phyloP scores from a whole-genome alignment of 2,329 filamentous ascomycete genomes.

The Cladosporium sp. region DNA sequence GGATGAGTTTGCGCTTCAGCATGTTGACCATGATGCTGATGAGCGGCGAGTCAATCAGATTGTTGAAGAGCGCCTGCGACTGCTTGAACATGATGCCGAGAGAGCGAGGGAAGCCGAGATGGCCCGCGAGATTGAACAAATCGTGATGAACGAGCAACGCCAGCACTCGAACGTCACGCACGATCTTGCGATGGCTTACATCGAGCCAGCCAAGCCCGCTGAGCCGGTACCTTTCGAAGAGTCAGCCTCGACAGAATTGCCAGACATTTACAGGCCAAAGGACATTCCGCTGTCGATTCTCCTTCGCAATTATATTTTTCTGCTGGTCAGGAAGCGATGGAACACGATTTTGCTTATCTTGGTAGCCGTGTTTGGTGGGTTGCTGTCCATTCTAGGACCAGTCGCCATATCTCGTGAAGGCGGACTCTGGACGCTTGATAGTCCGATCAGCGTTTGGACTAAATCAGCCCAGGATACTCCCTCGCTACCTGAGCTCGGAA shows the following conservation, averaged over 20 bases:
- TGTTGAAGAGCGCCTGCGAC: slow-evolving; percentile 21
- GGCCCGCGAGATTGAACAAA: slow-evolving; percentile 9
- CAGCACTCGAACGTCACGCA: neutral
- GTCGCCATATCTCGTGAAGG: too few species aligned
- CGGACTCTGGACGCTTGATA: too few species aligned
- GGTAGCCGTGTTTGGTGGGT: slow-evolving; percentile 16
- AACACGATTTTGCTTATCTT: slow-evolving; percentile 50
- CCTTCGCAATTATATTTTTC: slow-evolving; percentile 49
- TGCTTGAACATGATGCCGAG: slow-evolving; percentile 12
- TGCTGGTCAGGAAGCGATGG: slow-evolving; percentile 48
- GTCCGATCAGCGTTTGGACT: too few species aligned
- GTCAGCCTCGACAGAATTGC: slow-evolving; percentile 18
- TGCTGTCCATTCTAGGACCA: neutral
- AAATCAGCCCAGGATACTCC: too few species aligned
- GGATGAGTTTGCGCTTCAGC: slow-evolving; percentile 37
- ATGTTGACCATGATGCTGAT: slow-evolving; percentile 31
- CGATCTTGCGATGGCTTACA: neutral
- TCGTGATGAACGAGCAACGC: slow-evolving; percentile 4
- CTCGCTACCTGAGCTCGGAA: too few species aligned
- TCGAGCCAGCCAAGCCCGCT: neutral
- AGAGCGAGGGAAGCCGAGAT: slow-evolving; percentile 5
- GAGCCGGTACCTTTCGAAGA: neutral
- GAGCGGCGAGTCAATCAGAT: slow-evolving; percentile 17
- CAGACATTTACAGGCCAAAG: slow-evolving; percentile 27
- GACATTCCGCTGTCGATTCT: slow-evolving; percentile 50